These are phyloP conservation scores for Cladophialophora exuberans DNA, from an alignment of 2,329 filamentous ascomycete genomes.

Conservation along the genomic window DNA sequence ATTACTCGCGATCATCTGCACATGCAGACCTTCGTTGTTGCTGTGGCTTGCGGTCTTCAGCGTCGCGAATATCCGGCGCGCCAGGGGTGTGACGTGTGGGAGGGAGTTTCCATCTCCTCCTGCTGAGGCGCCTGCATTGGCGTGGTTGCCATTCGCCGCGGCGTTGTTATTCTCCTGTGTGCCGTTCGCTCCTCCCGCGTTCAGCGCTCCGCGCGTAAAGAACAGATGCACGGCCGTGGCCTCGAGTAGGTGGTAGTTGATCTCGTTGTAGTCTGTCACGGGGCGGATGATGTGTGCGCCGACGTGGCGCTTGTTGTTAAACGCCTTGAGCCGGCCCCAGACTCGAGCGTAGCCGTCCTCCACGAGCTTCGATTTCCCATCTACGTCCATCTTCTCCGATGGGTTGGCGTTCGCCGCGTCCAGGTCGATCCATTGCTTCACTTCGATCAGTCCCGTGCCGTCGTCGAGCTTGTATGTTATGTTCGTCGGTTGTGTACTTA, in stretches of 20 bases:
- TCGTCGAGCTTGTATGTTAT: slow-evolving; percentile 93
- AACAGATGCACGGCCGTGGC: slow-evolving; percentile 85
- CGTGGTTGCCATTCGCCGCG: slow-evolving; percentile 42
- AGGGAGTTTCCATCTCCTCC: slow-evolving; percentile 37
- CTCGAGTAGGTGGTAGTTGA: slow-evolving; percentile 90
- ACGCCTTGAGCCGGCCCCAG: slow-evolving; percentile 80
- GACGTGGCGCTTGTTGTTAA: slow-evolving; percentile 81
- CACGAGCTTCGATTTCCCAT: slow-evolving; percentile 58
- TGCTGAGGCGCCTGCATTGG: neutral
- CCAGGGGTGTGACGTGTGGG: slow-evolving; percentile 57
- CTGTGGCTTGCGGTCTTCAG: slow-evolving; percentile 68
- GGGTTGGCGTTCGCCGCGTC: slow-evolving; percentile 41
- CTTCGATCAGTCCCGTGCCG: slow-evolving; percentile 89
- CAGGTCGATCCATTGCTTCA: slow-evolving; percentile 81
- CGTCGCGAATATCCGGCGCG: slow-evolving; percentile 71
- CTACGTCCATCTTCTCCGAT: slow-evolving; percentile 49
- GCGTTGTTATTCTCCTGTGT: slow-evolving; percentile 35
- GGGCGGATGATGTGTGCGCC: slow-evolving; percentile 79
- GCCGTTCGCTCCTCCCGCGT: slow-evolving; percentile 43
- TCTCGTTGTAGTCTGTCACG: slow-evolving; percentile 84
- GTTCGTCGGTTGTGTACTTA: slow-evolving; percentile 86
- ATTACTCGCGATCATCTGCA: slow-evolving; percentile 72
- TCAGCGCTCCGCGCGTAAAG: slow-evolving; percentile 70
- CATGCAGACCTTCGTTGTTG: slow-evolving; percentile 82
- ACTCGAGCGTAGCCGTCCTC: slow-evolving; percentile 82